Base-by-base conservation (phyloP, 106 monocot species). In the Dendrobium officinale region DNA sequence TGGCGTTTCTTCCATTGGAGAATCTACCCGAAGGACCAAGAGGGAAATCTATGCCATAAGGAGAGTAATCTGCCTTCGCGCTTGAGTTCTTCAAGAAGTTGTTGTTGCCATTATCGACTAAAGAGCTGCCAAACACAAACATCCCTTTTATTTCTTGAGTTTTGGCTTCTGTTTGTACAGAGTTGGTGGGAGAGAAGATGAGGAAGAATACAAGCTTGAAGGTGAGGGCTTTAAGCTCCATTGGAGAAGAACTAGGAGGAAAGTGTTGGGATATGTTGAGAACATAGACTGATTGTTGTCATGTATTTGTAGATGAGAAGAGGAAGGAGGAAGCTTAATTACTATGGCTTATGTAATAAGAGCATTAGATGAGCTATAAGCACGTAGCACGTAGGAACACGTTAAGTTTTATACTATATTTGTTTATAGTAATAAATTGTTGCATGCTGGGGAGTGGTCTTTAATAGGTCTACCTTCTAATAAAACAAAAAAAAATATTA, bases 71-170 rank as follows among this genome's bases (percentile, higher is more conserved):
- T 9, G 88, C 89, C 78, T 81, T 85, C 17, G 87, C 85, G 2
- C 48, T 85, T 0, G 91, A 83, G 72, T 84, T 84, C 79, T 61
- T 73, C 40, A 92, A 29, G 84, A 73, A 85, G 85, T 92, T 92
- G 89, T 92, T 87, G 87, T 89, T 92, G 45, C 91, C 91, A 47
- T 89, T 92, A 80, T 92, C 91, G 9, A 92, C 87, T 59, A 92
- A 51, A 5, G 91, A 92, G 85, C 89, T 89, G 18, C 91, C 91
- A 55, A 92, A 92, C 78, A 92, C 89, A 27, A 92, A 92, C 88
- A 92, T 83, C 0, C 85, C 88, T 40, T 81, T 68, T 42, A 85
- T 73, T 55, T 78, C 58, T 20, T 24, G 24, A 26, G 26, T 26
- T 9, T 66, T 24, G 26, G 24, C 26, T 1, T 24, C 64, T 6